A percentile compares a stretch with the other conserved stretches of the same genome.
These are phyloP conservation scores for Annona squamosa DNA, from an alignment of 164 flowering plant species.

Conservation along the genomic window DNA sequence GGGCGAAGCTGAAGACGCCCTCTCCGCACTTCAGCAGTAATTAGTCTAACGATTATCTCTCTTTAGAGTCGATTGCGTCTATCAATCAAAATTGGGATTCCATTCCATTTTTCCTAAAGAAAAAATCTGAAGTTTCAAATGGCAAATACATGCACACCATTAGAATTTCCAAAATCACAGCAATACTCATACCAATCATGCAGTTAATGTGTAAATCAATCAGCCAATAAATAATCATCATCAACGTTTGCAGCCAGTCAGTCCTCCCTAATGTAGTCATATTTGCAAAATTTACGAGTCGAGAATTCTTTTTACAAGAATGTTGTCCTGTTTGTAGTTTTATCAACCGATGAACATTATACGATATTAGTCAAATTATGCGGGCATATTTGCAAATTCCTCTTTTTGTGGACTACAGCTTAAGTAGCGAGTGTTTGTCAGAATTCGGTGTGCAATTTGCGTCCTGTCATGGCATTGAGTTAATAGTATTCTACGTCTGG, in stretches of 20 bases:
- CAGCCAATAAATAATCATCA: neutral
- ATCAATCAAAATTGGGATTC: neutral
- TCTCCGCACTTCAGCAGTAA: conserved; percentile 58
- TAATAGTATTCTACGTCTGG: neutral
- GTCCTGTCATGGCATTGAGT: neutral
- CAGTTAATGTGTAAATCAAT: neutral
- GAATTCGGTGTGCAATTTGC: neutral
- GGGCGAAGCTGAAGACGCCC: conserved; percentile 51
- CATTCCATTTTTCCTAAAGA: neutral
- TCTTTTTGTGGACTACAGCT: neutral
- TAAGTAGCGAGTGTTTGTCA: neutral
- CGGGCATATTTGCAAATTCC: neutral
- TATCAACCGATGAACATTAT: neutral
- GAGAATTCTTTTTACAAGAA: too few species aligned
- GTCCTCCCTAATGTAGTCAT: too few species aligned
- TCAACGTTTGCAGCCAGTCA: too few species aligned
- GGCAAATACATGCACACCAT: too few species aligned
- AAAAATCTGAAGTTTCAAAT: neutral
- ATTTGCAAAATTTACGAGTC: too few species aligned
- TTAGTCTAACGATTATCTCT: conserved; percentile 4
- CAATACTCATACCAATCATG: neutral
- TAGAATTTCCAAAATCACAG: neutral
- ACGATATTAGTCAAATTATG: neutral
- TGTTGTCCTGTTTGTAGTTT: neutral
- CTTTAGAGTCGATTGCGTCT: neutral